phyloP scores from a whole-genome alignment of 768 basidiomycete species.

The Collybiopsis confluens region DNA sequence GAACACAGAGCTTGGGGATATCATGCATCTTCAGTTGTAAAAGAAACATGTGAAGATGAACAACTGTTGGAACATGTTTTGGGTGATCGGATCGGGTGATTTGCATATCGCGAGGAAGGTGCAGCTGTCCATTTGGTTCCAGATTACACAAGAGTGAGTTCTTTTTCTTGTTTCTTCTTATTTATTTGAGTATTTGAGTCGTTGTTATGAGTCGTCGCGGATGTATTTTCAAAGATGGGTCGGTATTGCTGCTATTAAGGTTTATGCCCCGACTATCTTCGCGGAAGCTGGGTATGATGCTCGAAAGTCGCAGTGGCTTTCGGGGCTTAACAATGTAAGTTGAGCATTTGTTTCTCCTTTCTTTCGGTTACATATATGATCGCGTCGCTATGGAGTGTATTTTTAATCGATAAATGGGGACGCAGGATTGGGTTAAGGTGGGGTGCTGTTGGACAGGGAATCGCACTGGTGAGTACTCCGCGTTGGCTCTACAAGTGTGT shows the following conservation, averaged over 20 bases:
- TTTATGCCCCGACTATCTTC: conserved; percentile 42
- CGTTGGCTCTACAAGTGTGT: no score
- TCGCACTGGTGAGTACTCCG: conserved; percentile 21
- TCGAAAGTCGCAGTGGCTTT: conserved; percentile 39
- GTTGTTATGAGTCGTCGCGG: no score
- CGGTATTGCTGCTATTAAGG: conserved; percentile 43
- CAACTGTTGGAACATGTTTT: conserved; percentile 40
- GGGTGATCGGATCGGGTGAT: conserved; percentile 36
- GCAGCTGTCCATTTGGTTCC: no score
- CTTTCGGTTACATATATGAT: conserved; percentile 38
- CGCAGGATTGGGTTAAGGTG: conserved; percentile 41
- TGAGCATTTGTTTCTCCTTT: neutral
- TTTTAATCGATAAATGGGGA: conserved; percentile 42
- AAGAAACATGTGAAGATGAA: conserved; percentile 35
- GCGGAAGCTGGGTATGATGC: conserved; percentile 37
- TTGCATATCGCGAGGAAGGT: conserved; percentile 38
- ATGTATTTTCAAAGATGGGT: conserved; percentile 35
- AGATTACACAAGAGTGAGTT: no score
- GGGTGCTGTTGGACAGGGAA: conserved; percentile 40
- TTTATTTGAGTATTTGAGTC: no score
- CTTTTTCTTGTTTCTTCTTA: no score
- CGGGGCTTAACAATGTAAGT: conserved; percentile 37
- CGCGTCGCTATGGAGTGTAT: conserved; percentile 33
- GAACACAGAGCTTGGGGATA: no score
- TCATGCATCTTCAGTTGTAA: no score